Percentiles rank a stretch among this genome's conserved stretches.
These are phyloP conservation scores for Cladosporium phlei DNA, from an alignment of 2,329 filamentous ascomycete genomes.

Conservation along the genomic window DNA sequence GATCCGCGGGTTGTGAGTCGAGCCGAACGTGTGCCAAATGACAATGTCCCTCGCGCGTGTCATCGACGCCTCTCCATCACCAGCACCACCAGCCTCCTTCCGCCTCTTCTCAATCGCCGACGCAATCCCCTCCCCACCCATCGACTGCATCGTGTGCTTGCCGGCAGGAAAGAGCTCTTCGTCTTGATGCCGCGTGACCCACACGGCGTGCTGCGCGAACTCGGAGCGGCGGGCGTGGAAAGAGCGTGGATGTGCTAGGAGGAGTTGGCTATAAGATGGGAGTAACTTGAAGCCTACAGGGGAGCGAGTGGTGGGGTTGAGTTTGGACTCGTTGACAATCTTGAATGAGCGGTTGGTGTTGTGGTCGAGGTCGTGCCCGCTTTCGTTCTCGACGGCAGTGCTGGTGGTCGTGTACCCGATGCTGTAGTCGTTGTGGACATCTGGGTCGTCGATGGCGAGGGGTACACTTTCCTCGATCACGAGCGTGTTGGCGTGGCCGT, in stretches of 20 bases:
- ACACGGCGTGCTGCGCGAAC: conserved; percentile 50
- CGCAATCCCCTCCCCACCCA: conserved; percentile 39
- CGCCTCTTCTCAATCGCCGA: conserved; percentile 35
- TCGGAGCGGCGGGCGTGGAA: conserved; percentile 44
- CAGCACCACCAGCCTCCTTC: too few relatives aligned
- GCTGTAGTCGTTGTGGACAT: conserved; percentile 56
- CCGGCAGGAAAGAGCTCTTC: conserved; percentile 49
- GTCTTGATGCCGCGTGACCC: conserved; percentile 51
- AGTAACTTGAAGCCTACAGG: conserved; percentile 48
- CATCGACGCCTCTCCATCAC: conserved; percentile 41
- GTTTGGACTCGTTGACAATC: conserved; percentile 46
- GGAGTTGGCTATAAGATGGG: conserved; percentile 45
- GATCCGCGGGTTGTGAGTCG: conserved; percentile 49
- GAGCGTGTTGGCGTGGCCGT: conserved; percentile 51
- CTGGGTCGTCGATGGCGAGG: conserved; percentile 45
- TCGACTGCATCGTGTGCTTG: conserved; percentile 43
- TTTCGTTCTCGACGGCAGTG: conserved; percentile 20
- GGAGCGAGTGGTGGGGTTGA: conserved; percentile 43
- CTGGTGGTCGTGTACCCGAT: conserved; percentile 55
- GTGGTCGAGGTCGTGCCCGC: conserved; percentile 26
- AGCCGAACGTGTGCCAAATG: conserved; percentile 47
- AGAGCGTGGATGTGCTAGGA: conserved; percentile 43
- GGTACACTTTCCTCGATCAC: conserved; percentile 48
- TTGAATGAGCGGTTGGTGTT: conserved; percentile 55
- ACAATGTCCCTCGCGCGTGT: conserved; percentile 46